phyloP scores from a whole-genome alignment of 441 rosid species.

The Heliophila coronopifolia region DNA sequence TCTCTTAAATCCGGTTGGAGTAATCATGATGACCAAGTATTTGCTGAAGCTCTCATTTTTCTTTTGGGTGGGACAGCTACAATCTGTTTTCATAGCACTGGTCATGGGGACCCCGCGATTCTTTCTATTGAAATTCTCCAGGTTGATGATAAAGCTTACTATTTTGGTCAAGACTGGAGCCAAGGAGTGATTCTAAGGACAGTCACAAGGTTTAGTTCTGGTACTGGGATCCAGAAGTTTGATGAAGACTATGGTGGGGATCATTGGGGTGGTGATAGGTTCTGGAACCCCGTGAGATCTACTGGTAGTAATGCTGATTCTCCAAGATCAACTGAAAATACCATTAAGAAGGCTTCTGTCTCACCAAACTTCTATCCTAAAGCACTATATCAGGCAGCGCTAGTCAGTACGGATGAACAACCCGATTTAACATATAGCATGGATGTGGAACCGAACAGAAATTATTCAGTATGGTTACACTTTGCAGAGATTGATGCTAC shows the following conservation, averaged over 20 bases:
- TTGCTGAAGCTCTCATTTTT: constrained; percentile 70
- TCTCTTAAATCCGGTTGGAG: constrained; percentile 88
- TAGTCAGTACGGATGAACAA: constrained; percentile 59
- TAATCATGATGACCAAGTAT: constrained; percentile 61
- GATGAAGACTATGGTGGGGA: constrained; percentile 72
- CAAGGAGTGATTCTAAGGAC: constrained; percentile 56
- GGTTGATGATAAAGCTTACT: constrained; percentile 71
- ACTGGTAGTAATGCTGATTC: constrained; percentile 55
- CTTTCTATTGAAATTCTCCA: constrained; percentile 83
- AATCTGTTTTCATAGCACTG: constrained; percentile 90
- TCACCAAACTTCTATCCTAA: constrained; percentile 86
- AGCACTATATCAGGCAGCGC: constrained; percentile 70
- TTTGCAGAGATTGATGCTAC: constrained; percentile 86
- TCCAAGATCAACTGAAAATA: constrained; percentile 52
- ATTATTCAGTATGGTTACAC: constrained; percentile 88
- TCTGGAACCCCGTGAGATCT: constrained; percentile 57
- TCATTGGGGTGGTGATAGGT: constrained; percentile 98
- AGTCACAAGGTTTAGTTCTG: constrained; percentile 68
- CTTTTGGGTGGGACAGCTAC: constrained; percentile 63
- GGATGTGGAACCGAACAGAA: constrained; percentile 86
- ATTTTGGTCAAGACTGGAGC: constrained; percentile 45
- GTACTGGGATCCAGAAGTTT: constrained; percentile 59
- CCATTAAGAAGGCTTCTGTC: constrained; percentile 53
- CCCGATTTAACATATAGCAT: constrained; percentile 61
- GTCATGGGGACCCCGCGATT: constrained; percentile 92